A percentile compares a stretch with the other conserved stretches of the same genome.
phyloP scores from a whole-genome alignment of 345 rosid species.

The Eucalyptus viminalis region DNA sequence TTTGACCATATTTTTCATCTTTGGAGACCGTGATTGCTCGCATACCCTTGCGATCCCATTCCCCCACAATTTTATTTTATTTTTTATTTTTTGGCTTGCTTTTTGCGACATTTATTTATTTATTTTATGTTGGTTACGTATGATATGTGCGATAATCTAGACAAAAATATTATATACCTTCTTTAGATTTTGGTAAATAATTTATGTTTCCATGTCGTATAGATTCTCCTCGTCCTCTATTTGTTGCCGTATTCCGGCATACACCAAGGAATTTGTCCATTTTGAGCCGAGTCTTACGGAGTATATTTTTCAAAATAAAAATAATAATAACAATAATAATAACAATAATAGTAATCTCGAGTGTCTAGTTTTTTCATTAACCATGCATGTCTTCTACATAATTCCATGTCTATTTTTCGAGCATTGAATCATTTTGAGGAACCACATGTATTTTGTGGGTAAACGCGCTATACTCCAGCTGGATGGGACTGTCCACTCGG shows the following conservation, averaged over 20 bases:
- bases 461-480: not conserved
- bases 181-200: not conserved
- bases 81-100: not conserved
- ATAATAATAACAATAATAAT: not conserved
- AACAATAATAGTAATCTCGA: not conserved
- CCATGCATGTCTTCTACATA: not conserved
- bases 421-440: not conserved
- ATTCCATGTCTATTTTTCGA: not conserved
- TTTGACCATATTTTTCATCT: not conserved
- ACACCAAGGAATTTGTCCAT: not conserved
- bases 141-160: not conserved
- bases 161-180: not conserved
- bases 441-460: not conserved
- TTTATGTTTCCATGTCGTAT: not conserved
- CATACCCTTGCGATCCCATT: not conserved
- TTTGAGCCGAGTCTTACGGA: not conserved
- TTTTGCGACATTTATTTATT: not conserved
- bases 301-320: not conserved
- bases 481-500: not conserved
- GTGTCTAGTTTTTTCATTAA: not conserved
- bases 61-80: not conserved
- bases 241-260: not conserved
- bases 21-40: conserved; percentile 19
- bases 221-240: not conserved
- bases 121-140: not conserved